These are phyloP conservation scores for Lenwebbia sp. DNA, from an alignment of 345 rosid genomes.

Conservation along the genomic window DNA sequence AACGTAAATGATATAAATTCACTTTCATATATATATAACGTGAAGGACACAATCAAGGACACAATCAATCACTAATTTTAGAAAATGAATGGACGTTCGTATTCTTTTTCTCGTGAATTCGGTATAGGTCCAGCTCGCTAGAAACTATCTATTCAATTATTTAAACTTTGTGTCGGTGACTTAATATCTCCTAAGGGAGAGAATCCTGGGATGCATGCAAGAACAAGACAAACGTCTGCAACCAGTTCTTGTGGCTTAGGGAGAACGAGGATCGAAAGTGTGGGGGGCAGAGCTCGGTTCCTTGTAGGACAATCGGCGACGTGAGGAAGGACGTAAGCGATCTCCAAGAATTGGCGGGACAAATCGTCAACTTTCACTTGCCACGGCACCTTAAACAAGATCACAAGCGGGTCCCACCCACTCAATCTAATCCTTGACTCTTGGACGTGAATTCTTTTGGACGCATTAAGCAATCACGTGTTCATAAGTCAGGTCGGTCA, in stretches of 20 bases:
- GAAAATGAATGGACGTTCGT: neutral
- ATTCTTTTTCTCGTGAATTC: neutral
- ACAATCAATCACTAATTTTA: no score
- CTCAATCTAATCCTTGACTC: neutral
- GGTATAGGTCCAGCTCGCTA: neutral
- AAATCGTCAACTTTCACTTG: neutral
- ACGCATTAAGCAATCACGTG: neutral
- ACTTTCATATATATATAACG: neutral
- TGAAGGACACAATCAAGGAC: no score
- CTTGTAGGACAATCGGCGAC: no score
- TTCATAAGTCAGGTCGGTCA: neutral
- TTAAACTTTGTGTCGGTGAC: neutral
- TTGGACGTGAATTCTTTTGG: neutral
- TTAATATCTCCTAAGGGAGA: neutral
- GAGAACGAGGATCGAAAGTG: no score
- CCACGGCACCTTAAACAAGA: neutral
- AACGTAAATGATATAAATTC: neutral
- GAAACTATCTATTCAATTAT: no score
- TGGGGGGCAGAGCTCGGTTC: no score
- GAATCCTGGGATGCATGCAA: neutral
- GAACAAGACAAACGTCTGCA: neutral
- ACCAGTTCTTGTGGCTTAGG: no score
- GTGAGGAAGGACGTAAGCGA: no score
- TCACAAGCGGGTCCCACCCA: neutral
- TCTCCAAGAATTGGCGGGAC: neutral